A percentile compares a stretch with the other conserved stretches of the same genome.
Conservation (phyloP, 768 basidiomycete genomes). For the Lentinula edodes region DNA sequence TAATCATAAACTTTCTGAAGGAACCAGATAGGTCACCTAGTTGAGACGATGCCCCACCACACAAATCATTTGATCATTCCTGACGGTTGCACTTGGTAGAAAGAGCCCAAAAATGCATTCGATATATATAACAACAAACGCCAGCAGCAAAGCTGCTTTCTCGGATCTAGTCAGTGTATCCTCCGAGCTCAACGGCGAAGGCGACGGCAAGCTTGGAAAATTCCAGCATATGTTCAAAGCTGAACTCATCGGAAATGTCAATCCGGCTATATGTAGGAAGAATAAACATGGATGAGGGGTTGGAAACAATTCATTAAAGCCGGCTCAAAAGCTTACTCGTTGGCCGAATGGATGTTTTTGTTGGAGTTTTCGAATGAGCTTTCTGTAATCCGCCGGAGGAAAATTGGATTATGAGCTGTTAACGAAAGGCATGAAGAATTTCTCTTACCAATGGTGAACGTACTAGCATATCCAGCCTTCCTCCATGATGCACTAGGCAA, state of each 20-base stretch:
- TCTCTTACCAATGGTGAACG: slow-evolving; percentile 69
- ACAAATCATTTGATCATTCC: too few relatives aligned
- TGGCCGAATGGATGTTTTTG: slow-evolving; percentile 73
- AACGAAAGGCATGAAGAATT: not conserved
- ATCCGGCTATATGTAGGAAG: slow-evolving; percentile 51
- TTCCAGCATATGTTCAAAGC: slow-evolving; percentile 84
- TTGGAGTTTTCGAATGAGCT: slow-evolving; percentile 75
- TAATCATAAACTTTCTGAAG: not conserved
- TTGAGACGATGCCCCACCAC: too few relatives aligned
- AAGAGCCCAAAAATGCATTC: not conserved
- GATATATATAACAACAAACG: not conserved
- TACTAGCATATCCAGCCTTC: slow-evolving; percentile 80
- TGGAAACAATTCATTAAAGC: slow-evolving; percentile 1
- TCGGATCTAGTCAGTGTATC: slow-evolving; percentile 28
- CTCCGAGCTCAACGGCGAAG: slow-evolving; percentile 71
- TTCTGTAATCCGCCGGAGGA: slow-evolving; percentile 29
- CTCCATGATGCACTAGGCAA: slow-evolving; percentile 64
- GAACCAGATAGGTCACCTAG: not conserved
- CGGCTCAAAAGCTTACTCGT: slow-evolving; percentile 53
- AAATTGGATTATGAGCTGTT: not conserved
- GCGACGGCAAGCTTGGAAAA: slow-evolving; percentile 83
- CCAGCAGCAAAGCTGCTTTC: not conserved
- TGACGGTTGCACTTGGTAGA: too few relatives aligned
- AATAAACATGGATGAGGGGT: not conserved
- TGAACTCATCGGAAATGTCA: slow-evolving; percentile 84